Evolutionary conservation across 2,329 filamentous ascomycete genomes (phyloP).

Genomic region (Alternaria rosae): DNA sequence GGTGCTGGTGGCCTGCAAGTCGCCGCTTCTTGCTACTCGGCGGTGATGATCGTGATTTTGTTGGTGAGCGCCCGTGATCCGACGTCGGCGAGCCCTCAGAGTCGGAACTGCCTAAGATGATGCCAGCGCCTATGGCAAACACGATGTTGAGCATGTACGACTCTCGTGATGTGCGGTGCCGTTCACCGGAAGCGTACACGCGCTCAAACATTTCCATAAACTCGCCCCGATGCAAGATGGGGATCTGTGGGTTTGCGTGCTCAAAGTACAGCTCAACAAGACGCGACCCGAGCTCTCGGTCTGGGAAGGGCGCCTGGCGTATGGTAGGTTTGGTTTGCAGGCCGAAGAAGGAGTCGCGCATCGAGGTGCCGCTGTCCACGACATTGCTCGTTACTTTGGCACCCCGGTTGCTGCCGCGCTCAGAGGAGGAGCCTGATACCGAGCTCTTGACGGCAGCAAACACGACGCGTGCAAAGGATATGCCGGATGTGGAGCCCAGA

Average conservation of each 20-base stretch:
- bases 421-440: constrained; percentile 62
- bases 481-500: constrained; percentile 84
- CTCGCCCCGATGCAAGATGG: constrained; percentile 85
- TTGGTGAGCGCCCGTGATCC: constrained; percentile 39
- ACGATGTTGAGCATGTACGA: constrained; percentile 97
- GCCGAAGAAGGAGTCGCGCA: constrained; percentile 97
- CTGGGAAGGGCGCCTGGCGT: constrained; percentile 83
- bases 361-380: constrained; percentile 72
- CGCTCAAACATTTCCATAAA: constrained; percentile 89
- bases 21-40: constrained; percentile 49
- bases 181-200: constrained; percentile 74
- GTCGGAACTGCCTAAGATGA: constrained; percentile 72
- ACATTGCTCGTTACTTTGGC: constrained; percentile 60
- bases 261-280: constrained; percentile 90
- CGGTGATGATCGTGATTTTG: constrained; percentile 39
- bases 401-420: constrained; percentile 68
- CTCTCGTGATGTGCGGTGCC: constrained; percentile 75
- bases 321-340: constrained; percentile 90
- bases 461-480: constrained; percentile 92
- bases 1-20: constrained; percentile 65
- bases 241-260: constrained; percentile 94
- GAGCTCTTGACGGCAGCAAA: constrained; percentile 91
- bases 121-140: constrained; percentile 92
- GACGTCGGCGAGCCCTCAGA: constrained; percentile 42
- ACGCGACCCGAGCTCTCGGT: constrained; percentile 73